Base-by-base conservation (phyloP, 2,329 filamentous ascomycete species). In the Apiospora aurea region DNA sequence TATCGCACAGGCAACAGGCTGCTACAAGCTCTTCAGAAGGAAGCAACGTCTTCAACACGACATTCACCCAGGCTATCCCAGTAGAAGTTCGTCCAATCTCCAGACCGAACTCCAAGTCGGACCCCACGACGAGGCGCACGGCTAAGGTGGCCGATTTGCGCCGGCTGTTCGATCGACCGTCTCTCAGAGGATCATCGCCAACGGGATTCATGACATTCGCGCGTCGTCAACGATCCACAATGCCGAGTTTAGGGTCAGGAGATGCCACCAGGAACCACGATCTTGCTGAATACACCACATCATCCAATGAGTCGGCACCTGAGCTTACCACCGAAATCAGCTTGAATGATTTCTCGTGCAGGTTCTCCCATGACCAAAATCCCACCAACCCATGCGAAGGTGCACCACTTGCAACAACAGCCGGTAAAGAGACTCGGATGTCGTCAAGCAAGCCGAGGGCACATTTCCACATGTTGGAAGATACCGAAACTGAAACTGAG, bases 131-230 rank as follows among this genome's bases (percentile, higher is more conserved):
- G 26, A 13, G 46, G 61, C n/a, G 67, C 70, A 21, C 73, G 67
- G 71, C 53, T 51, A 46, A 78, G 49, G 80, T 82, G 7, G 75
- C 79, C 2, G 78, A 79, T 24, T 75, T 81, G 49, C 76, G 79
- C 38, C 75, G 47, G 51, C 41, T 79, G 0, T 82, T 81, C 70
- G 79, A 82, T 66, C 70, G 72, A 24, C 72, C 75, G 10, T 74
- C 75, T 8, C 51, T 38, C 68, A 70, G 70, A 69, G 64, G 61
- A n/a, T 47, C 75, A 14, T 75, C 77, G 13, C 66, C 66, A 46
- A 29, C 66, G 2, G 34, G 29, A 4, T 34, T 68, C 2, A 57
- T 61, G 26, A 53, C 71, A 29, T 69, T 69, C 49, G 34, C 61
- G 13, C 64, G 71, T 13, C 69, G 64, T 43, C 61, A 69, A 11